Base-by-base conservation (phyloP, 257 asterid genomes). In the Salvia splendens region DNA sequence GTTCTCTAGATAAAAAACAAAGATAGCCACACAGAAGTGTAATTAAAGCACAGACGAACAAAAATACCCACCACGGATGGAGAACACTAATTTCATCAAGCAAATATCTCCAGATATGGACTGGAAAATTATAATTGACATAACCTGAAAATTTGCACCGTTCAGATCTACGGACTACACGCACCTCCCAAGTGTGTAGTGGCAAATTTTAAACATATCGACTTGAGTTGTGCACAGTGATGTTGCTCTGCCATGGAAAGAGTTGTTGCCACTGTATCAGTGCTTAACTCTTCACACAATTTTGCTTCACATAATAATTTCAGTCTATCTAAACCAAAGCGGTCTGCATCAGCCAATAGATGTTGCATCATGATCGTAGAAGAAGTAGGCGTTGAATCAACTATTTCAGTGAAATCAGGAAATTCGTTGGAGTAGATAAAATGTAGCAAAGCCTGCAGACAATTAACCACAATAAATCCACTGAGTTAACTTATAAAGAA, bases 141-240 rank as follows among this genome's bases (percentile, higher is more conserved):
- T 76, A 80, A 91, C 92, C 96, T 88, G 94, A 86, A 88, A 88
- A 72, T 84, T 77, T 84, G 95, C 88, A 86, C 87, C 74, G 86
- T 87, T 88, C 89, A 91, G 90, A 69, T 87, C 92, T 87, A 85
- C 70, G 87, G 87, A 82, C 89, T 78, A 86, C 91, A 89, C 98
- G 91, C 97, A 92, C 97, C 97, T 89, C 97, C 97, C 92, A 93
- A 88, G 85, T 93, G 86, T 73, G 94, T 72, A 43, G 96, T 95
- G 45, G 98, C 96, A 80, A 93, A 93, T 80, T 89, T 89, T 68
- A 93, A 79, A 77, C 98, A 93, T 66, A 89, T 83, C 80, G 91
- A 81, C 77, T 93, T 93, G 67, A 93, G 97, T 80, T 93, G 94
- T 5, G 77, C 80, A 77, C 96, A 87, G 65, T 50, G 90, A 77